A percentile compares a stretch with the other conserved stretches of the same genome.
Conservation (phyloP, 2,329 filamentous ascomycete genomes). For the Aspergillus sp. region DNA sequence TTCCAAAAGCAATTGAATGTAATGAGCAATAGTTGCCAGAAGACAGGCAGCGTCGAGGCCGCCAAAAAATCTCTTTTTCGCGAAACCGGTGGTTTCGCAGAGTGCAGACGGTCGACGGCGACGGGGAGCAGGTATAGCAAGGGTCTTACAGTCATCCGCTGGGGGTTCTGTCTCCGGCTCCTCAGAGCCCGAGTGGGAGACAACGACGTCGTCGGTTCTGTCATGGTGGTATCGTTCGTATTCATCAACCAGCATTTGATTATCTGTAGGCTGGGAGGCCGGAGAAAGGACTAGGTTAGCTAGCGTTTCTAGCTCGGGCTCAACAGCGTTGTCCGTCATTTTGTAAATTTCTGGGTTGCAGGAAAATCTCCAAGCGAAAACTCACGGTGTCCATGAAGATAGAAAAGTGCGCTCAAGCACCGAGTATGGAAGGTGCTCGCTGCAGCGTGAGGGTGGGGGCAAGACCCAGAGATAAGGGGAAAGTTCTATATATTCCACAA, state of each 20-base stretch:
- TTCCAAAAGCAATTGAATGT: background rate
- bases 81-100: constrained; percentile 2
- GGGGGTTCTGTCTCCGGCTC: constrained; percentile 60
- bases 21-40: background rate
- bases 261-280: constrained; percentile 56
- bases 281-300: constrained; percentile 29
- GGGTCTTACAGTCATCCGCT: constrained; percentile 61
- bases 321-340: background rate
- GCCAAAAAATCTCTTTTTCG: constrained; percentile 16
- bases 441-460: constrained; percentile 21
- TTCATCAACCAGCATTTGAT: constrained; percentile 66
- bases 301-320: background rate
- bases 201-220: constrained; percentile 65
- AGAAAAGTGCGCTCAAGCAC: constrained; percentile 43
- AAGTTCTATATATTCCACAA: constrained; percentile 11
- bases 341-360: background rate
- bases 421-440: constrained; percentile 32
- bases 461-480: constrained; percentile 9
- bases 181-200: constrained; percentile 63
- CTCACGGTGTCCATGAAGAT: constrained; percentile 51
- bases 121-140: constrained; percentile 6
- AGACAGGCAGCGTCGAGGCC: constrained; percentile 8
- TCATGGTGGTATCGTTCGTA: constrained; percentile 64
- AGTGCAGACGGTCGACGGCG: constrained; percentile 1
- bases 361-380: constrained; percentile 18